Evolutionary conservation across 768 basidiomycete genomes (phyloP).

Genomic region (Wakefieldia striispora): DNA sequence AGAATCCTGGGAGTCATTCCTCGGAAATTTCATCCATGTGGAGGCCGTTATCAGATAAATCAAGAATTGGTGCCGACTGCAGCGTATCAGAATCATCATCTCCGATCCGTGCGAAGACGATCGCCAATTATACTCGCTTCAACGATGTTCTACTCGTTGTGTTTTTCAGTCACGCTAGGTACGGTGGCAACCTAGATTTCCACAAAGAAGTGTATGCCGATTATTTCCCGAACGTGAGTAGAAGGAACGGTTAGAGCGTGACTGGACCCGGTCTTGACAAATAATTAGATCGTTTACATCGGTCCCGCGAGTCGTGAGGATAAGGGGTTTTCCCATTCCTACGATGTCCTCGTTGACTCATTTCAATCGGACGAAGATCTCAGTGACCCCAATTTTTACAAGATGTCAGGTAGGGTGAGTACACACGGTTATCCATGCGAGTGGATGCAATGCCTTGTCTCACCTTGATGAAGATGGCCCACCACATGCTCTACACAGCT

Average conservation of each 20-base stretch:
- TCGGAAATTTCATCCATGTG: conserved; percentile 1
- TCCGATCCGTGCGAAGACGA: conserved; percentile 13
- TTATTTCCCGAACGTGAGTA: conserved; percentile 49
- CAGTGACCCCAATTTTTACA: conserved; percentile 34
- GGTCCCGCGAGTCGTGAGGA: conserved; percentile 48
- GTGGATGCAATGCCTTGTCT: neutral
- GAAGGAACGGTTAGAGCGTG: neutral
- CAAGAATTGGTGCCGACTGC: conserved; percentile 7
- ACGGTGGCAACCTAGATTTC: conserved; percentile 45
- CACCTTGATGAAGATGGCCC: conserved; percentile 39
- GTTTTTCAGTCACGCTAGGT: conserved; percentile 50
- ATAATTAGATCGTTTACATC: conserved; percentile 44
- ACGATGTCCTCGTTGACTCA: conserved; percentile 48
- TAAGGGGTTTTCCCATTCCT: conserved; percentile 45
- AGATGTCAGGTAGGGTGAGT: conserved; percentile 44
- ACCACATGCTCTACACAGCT: conserved; percentile 52
- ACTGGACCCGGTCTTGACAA: neutral
- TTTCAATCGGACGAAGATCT: conserved; percentile 46
- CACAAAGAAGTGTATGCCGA: conserved; percentile 45
- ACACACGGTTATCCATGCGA: neutral
- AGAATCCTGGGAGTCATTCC: neutral
- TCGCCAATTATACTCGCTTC: conserved; percentile 36
- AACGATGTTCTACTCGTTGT: conserved; percentile 44
- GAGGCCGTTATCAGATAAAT: neutral
- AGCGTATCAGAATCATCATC: conserved; percentile 21